phyloP scores from a whole-genome alignment of 257 asterid species.

The Avicennia marina region DNA sequence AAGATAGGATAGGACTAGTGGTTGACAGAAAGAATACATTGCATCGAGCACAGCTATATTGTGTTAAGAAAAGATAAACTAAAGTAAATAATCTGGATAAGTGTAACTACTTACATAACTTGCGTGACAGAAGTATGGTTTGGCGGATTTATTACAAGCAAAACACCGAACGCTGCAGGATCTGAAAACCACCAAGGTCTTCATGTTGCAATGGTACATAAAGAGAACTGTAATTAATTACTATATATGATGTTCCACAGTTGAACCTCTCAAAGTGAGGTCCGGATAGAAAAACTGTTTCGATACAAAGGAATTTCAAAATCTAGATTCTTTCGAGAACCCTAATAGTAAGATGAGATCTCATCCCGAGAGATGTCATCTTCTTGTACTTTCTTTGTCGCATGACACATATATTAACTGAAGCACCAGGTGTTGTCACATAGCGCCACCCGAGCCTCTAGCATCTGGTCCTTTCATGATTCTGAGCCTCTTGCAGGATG shows the following conservation, averaged over 20 bases:
- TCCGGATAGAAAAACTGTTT: conserved; percentile 21
- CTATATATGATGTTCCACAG: conserved; percentile 18
- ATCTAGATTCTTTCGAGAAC: conserved; percentile 42
- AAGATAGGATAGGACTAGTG: too few relatives aligned
- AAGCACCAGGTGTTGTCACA: conserved; percentile 13
- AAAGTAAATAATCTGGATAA: conserved; percentile 7
- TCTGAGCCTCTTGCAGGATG: conserved; percentile 74
- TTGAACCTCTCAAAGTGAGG: conserved; percentile 28
- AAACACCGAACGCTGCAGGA: conserved; percentile 24
- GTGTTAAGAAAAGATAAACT: background rate
- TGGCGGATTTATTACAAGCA: conserved; percentile 34
- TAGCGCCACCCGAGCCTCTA: conserved; percentile 58
- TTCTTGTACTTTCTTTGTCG: background rate
- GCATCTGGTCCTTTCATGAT: conserved; percentile 82
- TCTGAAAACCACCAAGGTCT: conserved; percentile 47
- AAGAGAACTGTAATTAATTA: conserved; percentile 25
- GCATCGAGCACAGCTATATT: too few relatives aligned
- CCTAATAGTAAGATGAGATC: conserved; percentile 42
- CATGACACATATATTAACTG: background rate
- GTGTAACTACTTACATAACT: conserved; percentile 17
- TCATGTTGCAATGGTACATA: conserved; percentile 14
- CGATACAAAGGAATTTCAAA: conserved; percentile 30
- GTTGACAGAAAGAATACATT: too few relatives aligned
- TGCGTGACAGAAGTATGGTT: conserved; percentile 22
- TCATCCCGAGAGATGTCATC: conserved; percentile 19